phyloP scores from a whole-genome alignment of 805 yeast genomes.

The Candida pini region DNA sequence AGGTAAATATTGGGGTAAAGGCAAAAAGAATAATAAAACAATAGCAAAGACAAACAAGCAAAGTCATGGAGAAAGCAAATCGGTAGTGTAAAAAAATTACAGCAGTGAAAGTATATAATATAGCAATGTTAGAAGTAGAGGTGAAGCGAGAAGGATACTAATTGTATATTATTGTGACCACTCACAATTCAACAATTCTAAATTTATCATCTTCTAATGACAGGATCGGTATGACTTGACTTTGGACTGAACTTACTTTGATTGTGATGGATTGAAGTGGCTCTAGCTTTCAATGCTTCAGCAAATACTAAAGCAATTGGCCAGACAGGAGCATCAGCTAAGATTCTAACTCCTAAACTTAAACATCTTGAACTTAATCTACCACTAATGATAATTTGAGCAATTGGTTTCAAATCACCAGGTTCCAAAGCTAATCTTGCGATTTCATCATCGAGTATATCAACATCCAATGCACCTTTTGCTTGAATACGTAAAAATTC shows the following conservation, averaged over 20 bases:
- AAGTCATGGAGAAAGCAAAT: too few relatives aligned
- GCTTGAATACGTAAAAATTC: conserved; percentile 56
- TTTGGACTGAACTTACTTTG: conserved; percentile 17
- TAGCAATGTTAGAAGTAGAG: too few relatives aligned
- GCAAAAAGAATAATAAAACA: too few relatives aligned
- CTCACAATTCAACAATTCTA: too few relatives aligned
- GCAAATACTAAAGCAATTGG: conserved; percentile 76
- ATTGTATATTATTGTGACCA: too few relatives aligned
- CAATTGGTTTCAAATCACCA: conserved; percentile 38
- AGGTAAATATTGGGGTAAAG: too few relatives aligned
- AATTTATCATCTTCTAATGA: neutral
- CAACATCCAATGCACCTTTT: conserved; percentile 53
- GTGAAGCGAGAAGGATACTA: too few relatives aligned
- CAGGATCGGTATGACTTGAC: too few relatives aligned
- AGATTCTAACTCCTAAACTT: conserved; percentile 66
- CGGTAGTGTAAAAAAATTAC: too few relatives aligned
- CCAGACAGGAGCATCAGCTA: conserved; percentile 87
- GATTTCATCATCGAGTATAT: conserved; percentile 41
- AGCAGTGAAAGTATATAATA: too few relatives aligned
- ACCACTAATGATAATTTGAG: conserved; percentile 41
- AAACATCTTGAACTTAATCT: conserved; percentile 52
- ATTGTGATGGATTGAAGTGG: conserved; percentile 32
- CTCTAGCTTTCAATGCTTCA: conserved; percentile 68
- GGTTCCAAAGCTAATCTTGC: conserved; percentile 44
- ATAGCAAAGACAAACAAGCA: too few relatives aligned